Base-by-base conservation (phyloP, 192 early-diverging fungal species). In the Phycomyces blakesleeanus region DNA sequence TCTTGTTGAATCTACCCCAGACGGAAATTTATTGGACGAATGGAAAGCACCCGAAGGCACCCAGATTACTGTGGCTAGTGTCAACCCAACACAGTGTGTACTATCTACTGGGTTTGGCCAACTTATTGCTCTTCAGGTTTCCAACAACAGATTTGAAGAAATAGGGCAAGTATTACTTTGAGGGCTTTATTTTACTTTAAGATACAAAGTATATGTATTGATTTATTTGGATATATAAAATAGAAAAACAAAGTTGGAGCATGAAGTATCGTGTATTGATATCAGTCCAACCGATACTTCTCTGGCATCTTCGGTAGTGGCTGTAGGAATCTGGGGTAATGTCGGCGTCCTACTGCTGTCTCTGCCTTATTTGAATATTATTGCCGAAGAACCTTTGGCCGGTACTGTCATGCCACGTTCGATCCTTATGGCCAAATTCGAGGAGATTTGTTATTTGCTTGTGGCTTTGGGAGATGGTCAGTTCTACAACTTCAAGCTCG, bases 381-480 rank as follows among this genome's bases (percentile, higher is more conserved):
- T 80, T 20, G 61, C 77, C 0, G 67, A 76, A 11, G 77, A 85
- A 52, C 60, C 73, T 11, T 62, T 91, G 5, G 77, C 63, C 4
- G 81, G 79, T 21, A 79, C 74, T 8, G 79, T 77, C 29, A 80
- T 93, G 64, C 86, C 90, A 20, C 84, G 93, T 10, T 92, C 93
- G 0, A 71, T 94, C 49, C 71, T 88, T 2, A 71, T 89, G 67
- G 68, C 83, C 38, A 70, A 76, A 12, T 84, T 98, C 52, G 92
- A 91, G 51, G 74, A 74, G n/a, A 78, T 83, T 1, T 72, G 78
- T 16, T 96, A 94, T 58, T 71, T 96, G 7, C 61, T 97, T 20
- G 91, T 87, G 0, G 92, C 87, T 0, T 70, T 92, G 26, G 82
- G 93, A 58, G 93, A 98, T 69, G 96, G 96, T 0, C 84, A 89